A percentile compares a stretch with the other conserved stretches of the same genome.
Conservation (phyloP, 345 rosid genomes). For the Lumnitzera littorea region DNA sequence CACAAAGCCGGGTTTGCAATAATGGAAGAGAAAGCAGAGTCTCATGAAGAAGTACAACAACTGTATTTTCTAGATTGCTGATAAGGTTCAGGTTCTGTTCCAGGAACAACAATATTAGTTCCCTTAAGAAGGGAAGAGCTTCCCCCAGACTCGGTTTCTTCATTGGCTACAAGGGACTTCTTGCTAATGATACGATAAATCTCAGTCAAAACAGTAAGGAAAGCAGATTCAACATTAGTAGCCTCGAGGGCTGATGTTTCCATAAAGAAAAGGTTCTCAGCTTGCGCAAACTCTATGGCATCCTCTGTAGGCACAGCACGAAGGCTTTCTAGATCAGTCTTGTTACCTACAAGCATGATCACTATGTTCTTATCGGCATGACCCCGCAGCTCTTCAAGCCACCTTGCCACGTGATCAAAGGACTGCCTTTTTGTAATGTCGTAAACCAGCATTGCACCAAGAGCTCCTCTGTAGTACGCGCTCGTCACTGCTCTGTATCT, state of each 20-base stretch:
- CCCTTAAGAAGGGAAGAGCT: background rate
- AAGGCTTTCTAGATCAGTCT: background rate
- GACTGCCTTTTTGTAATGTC: background rate
- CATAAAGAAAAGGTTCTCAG: background rate
- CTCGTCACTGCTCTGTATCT: background rate
- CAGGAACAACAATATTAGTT: background rate
- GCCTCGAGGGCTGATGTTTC: conserved; percentile 1
- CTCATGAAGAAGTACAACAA: background rate
- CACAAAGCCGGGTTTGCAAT: too few relatives aligned
- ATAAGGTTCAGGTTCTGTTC: background rate
- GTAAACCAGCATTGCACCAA: background rate
- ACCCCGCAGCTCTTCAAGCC: background rate
- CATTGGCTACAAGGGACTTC: background rate
- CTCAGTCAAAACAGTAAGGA: background rate
- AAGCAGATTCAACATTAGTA: background rate
- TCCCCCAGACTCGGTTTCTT: background rate
- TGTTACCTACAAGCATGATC: background rate
- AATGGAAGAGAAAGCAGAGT: too few relatives aligned
- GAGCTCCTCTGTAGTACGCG: background rate
- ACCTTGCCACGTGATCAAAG: conserved; percentile 1
- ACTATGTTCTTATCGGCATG: background rate
- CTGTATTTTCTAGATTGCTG: background rate
- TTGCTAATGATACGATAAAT: background rate
- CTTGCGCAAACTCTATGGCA: background rate
- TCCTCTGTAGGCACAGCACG: background rate